Conservation (phyloP, 441 rosid species). For the Corymbia citriodora region DNA sequence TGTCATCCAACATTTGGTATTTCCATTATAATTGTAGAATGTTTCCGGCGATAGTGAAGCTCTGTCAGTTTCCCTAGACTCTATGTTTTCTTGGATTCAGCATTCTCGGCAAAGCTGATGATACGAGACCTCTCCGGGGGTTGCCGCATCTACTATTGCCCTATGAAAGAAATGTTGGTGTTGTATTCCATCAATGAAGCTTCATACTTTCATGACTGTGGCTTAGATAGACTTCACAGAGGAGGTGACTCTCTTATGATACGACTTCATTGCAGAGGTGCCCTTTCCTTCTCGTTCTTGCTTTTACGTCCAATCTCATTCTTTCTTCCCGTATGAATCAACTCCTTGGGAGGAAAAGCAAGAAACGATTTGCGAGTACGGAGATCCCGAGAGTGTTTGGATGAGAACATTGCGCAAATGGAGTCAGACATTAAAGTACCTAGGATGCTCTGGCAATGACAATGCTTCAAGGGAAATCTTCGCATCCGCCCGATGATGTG, state of each 20-base stretch:
- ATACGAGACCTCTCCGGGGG: too few species aligned
- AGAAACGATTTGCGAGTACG: too few species aligned
- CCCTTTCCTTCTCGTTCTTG: too few species aligned
- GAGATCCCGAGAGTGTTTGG: neutral
- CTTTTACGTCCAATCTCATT: too few species aligned
- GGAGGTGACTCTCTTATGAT: neutral
- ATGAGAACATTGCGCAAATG: neutral
- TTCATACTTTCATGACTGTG: neutral
- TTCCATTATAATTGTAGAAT: neutral
- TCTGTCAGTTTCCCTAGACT: neutral
- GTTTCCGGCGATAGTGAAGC: neutral
- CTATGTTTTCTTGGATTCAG: neutral
- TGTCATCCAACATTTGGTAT: neutral
- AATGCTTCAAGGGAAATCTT: neutral
- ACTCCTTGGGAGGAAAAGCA: too few species aligned
- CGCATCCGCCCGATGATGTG: fast-evolving
- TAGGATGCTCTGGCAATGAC: neutral
- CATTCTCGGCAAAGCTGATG: neutral
- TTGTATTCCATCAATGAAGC: neutral
- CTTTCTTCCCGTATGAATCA: too few species aligned
- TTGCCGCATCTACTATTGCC: neutral
- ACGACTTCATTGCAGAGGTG: too few species aligned
- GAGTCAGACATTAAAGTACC: neutral
- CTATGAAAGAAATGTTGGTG: neutral
- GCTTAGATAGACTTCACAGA: neutral